Evolutionary conservation across 768 basidiomycete species (phyloP), one percentile per base, ranked within the genome.

Genomic region (Lenzites betulinus): DNA sequence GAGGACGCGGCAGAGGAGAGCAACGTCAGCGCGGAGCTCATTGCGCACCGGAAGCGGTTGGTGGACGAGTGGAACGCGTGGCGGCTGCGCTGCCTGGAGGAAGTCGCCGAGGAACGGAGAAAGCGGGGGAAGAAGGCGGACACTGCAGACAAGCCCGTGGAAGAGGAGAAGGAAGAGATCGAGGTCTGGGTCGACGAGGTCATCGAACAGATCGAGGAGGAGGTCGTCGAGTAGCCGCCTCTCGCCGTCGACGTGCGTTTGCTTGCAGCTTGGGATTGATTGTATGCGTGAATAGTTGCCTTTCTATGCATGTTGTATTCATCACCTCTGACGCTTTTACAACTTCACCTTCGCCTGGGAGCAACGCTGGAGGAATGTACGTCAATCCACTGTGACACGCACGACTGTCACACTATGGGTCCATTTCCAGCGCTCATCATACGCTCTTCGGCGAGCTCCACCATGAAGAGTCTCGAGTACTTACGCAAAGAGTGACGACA

Each of bases 51-150:
- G 61, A 92, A 92, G 74, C 84, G 97, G 48, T 82, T 98, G 54
- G 90, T 98, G 67, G 93, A 97, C 70, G 97, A 99, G 77, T 99
- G 97, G 97, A 97, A 99, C 75, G 93, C 96, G 43, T 98, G 97
- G 97, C 85, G 96, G 52, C 68, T 79, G 23, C 81, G 85, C 64
- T 87, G 88, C 66, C 86, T 82, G 71, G 83, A 82, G 64, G 86
- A 91, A 66, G 57, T 88, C 56, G 81, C 79, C 36, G 87, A 86
- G 53, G 84, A 84, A 62, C 60, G 76, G 48, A 66, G 74, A 63
- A 78, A 76, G 54, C 73, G 76, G 15, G 74, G 76, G 54, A 78
- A 71, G 66, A 73, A 73, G 26, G 72, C 74, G 64, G 75, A 71
- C 49, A 70, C 44, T 9, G 66, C 74, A 26, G 71, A 68, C 59